phyloP scores from a whole-genome alignment of 2,329 filamentous ascomycete species.

The Cytospora mali region DNA sequence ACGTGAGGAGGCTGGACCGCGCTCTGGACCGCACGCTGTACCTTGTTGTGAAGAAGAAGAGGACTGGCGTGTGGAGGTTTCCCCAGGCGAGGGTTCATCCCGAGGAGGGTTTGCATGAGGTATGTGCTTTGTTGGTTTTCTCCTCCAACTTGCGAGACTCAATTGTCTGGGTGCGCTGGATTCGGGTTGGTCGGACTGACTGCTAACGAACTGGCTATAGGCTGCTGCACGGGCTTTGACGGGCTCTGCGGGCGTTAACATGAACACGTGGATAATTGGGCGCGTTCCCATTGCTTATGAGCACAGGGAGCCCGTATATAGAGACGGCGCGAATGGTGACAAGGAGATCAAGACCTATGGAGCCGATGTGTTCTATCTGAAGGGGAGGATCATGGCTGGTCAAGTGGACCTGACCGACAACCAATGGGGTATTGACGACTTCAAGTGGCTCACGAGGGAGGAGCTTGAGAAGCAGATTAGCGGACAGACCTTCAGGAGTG shows the following conservation, averaged over 20 bases:
- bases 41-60: slow-evolving; percentile 75
- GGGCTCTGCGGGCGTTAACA: slow-evolving; percentile 82
- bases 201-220: slow-evolving; percentile 48
- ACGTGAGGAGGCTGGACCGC: slow-evolving; percentile 77
- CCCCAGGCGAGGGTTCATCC: slow-evolving; percentile 70
- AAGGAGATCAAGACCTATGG: slow-evolving; percentile 47
- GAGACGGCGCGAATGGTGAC: slow-evolving; percentile 42
- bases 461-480: slow-evolving; percentile 74
- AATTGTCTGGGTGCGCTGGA: not conserved
- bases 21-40: slow-evolving; percentile 83
- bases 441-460: slow-evolving; percentile 89
- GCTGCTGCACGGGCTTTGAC: slow-evolving; percentile 78
- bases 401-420: slow-evolving; percentile 80
- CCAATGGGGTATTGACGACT: slow-evolving; percentile 73
- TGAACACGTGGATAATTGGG: slow-evolving; percentile 98
- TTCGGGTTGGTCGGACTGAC: not conserved
- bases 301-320: slow-evolving; percentile 55
- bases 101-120: slow-evolving; percentile 80
- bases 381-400: slow-evolving; percentile 95
- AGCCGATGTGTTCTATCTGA: slow-evolving; percentile 93
- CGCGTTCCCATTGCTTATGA: slow-evolving; percentile 86
- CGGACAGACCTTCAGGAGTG: slow-evolving; percentile 69
- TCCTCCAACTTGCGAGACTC: not conserved
- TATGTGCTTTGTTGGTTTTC: slow-evolving; percentile 49
- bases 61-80: slow-evolving; percentile 82